Evolutionary conservation across 1,284 basidiomycete species (phyloP), one percentile per base, ranked within the genome.

Genomic region (Boletus holoroseus): DNA sequence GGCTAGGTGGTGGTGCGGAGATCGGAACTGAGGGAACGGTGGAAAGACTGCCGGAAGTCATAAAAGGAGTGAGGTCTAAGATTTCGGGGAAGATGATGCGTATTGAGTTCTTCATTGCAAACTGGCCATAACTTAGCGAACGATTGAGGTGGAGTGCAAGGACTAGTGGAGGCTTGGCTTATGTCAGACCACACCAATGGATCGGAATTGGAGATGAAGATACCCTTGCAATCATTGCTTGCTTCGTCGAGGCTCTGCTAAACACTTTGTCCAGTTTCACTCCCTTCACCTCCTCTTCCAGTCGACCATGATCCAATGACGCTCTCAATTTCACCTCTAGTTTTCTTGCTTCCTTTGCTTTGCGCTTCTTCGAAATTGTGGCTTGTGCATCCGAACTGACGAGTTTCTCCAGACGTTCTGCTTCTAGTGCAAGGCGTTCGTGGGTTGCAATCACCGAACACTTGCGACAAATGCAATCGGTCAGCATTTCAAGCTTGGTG

Each of bases 91-190:
- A 95, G 26, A 76, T 59, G n/a, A 96, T 79, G 36, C 78, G 76
- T 52, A 88, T 82, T 36, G 76, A 81, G 70, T 94, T 95, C 73
- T 94, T 94, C 57, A 85, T 70, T 20, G 88, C 80, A 59, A 85
- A 83, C 50, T 77, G 76, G 16, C 88, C 87, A 56, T 79, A 87
- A 64, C 87, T 85, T 47, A 91, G 74, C 7, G 90, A 93, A 47
- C 94, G 82, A 58, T 92, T 91, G 51, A 96, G 82, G 67, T 95
- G 91, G 1, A 95, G 77, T 1, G 82, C 85, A 24, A 95, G 78
- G 1, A 92, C 82, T 7, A 79, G 79, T 0, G 93, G 93, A 13
- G 92, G 88, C 82, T 92, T 66, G 37, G 27, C 30, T 16, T 37
- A 22, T 6, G 44, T 66, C 51, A 67, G 57, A 50, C 56, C 50